Evolutionary conservation across 768 basidiomycete species (phyloP), one percentile per base, ranked within the genome.

Genomic region (Strobilomyces dryophilus): DNA sequence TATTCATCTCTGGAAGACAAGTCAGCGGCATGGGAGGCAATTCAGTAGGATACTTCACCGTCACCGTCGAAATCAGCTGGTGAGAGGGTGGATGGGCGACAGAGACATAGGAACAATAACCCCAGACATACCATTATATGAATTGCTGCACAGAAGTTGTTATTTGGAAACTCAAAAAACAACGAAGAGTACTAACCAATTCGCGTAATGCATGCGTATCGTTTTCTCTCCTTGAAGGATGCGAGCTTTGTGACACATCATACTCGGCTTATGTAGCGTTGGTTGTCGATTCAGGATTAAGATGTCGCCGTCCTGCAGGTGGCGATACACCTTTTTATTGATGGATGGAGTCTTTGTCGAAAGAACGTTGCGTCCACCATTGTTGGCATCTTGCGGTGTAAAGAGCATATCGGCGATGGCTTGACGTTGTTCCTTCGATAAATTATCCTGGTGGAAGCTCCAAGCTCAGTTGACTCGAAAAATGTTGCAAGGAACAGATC

Each of bases 161-260:
- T 49, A 56, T 64, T 52, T n/a, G n/a, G 37, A 43, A 41, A 37
- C 26, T 11, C 27, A 11, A 20, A 24, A 43, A 18, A n/a, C 45
- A 20, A 45, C 12, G 36, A 14, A 52, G 62, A 15, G 9, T 49
- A 75, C 84, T 48, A 54, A 95, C 94, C 95, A 99, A 66, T 99
- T 99, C 24, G 97, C 95, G 66, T 99, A 99, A 74, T 99, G 97
- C 95, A 99, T 95, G 14, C 97, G 83, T 67, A 99, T 98, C 0
- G 97, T 98, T 77, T 98, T 99, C 73, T 99, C 97, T 24, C 95
- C 97, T 56, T 85, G 81, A 56, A 99, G 70, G 18, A 98, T 88
- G 52, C 87, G 86, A 15, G 95, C 95, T 61, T 83, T 88, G 68
- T 99, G 97, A 8, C 86, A 87, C 97, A 99, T 99, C 95, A 99